These are phyloP conservation scores for Aspergillus conjunctus DNA, from an alignment of 495 filamentous ascomycete species.

Conservation along the genomic window DNA sequence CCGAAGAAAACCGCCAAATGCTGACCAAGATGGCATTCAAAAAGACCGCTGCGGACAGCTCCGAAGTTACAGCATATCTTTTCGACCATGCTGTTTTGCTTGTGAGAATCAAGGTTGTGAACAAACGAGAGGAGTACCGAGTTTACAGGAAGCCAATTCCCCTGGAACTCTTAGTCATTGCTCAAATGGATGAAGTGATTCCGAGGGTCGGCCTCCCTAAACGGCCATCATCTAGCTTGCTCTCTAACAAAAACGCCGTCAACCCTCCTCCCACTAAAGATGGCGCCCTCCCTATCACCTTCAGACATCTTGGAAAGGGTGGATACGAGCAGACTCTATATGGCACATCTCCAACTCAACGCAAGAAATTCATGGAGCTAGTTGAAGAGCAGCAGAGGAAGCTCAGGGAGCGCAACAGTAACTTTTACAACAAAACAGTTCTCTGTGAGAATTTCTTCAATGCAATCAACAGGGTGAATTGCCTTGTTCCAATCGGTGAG, in stretches of 20 bases:
- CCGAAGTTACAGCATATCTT: slow-evolving; percentile 89
- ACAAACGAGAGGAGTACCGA: slow-evolving; percentile 91
- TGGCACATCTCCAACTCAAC: slow-evolving; percentile 73
- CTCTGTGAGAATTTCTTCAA: slow-evolving; percentile 86
- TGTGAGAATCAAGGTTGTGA: slow-evolving; percentile 82
- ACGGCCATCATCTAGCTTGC: slow-evolving; percentile 83
- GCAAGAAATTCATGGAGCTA: slow-evolving; percentile 93
- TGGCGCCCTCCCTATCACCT: slow-evolving; percentile 87
- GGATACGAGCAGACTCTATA: slow-evolving; percentile 94
- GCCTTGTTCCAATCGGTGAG: slow-evolving; percentile 85
- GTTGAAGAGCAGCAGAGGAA: slow-evolving; percentile 89
- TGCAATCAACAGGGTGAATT: slow-evolving; percentile 80
- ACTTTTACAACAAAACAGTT: slow-evolving; percentile 89
- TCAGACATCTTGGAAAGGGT: slow-evolving; percentile 94
- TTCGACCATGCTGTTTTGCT: slow-evolving; percentile 96
- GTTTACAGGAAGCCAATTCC: slow-evolving; percentile 97
- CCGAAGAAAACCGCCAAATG: slow-evolving; percentile 89
- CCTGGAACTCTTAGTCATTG: slow-evolving; percentile 88
- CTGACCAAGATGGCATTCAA: slow-evolving; percentile 91
- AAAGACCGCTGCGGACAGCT: slow-evolving; percentile 83
- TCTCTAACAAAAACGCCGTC: slow-evolving; percentile 68
- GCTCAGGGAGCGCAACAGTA: slow-evolving; percentile 76
- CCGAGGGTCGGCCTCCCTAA: slow-evolving; percentile 79
- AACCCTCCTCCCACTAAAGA: slow-evolving; percentile 62
- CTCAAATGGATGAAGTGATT: slow-evolving; percentile 93